phyloP scores from a whole-genome alignment of 768 basidiomycete species.

The Clathrus columnatus region DNA sequence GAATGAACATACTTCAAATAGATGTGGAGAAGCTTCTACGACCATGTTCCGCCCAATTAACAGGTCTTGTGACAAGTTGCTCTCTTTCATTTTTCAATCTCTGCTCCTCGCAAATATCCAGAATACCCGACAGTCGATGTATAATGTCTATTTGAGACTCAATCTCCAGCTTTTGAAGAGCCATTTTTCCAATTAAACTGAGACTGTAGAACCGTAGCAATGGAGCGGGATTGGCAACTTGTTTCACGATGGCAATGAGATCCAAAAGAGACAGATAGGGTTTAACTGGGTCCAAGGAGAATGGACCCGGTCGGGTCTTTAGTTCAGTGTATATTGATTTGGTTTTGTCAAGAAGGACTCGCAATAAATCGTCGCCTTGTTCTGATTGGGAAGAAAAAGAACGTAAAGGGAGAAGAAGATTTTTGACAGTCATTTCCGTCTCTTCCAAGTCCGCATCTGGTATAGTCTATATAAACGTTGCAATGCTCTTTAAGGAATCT shows the following conservation, averaged over 20 bases:
- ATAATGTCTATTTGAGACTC: constrained; percentile 40
- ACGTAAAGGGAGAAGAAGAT: constrained; percentile 43
- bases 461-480: constrained; percentile 35
- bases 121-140: constrained; percentile 34
- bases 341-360: constrained; percentile 31
- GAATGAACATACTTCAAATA: constrained; percentile 38
- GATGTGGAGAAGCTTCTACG: constrained; percentile 39
- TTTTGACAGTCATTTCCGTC: constrained; percentile 33
- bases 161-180: constrained; percentile 35
- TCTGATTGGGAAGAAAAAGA: constrained; percentile 28
- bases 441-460: constrained; percentile 30
- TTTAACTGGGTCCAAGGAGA: constrained; percentile 30
- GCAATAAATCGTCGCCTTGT: constrained; percentile 33
- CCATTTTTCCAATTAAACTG: constrained; percentile 34
- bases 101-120: constrained; percentile 30
- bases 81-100: constrained; percentile 19
- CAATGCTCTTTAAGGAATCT: background rate
- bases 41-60: constrained; percentile 36
- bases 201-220: constrained; percentile 45
- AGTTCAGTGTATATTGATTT: constrained; percentile 23
- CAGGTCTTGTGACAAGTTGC: constrained; percentile 22
- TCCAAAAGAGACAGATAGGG: constrained; percentile 40
- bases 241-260: constrained; percentile 33
- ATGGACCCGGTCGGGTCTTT: background rate
- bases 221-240: constrained; percentile 32